These are phyloP conservation scores for Dacryopinax primogenitus DNA, from an alignment of 768 basidiomycete genomes.

Conservation along the genomic window DNA sequence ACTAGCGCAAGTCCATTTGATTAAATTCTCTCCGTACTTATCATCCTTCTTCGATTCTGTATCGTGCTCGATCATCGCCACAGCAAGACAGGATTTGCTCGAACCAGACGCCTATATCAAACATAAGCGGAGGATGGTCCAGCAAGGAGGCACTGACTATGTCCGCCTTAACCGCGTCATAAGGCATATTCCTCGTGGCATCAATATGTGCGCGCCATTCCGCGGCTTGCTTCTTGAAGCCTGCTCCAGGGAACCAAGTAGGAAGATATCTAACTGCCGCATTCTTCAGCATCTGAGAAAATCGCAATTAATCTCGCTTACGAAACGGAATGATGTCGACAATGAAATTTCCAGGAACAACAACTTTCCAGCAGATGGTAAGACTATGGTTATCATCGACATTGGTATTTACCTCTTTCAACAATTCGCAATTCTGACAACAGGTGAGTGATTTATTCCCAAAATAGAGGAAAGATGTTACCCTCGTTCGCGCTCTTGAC, in stretches of 20 bases:
- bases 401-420: neutral
- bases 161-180: neutral
- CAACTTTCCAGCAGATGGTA: neutral
- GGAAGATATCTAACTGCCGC: conserved; percentile 27
- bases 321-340: neutral
- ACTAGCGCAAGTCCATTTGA: neutral
- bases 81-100: neutral
- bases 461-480: too few species aligned
- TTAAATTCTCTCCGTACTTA: neutral
- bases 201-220: neutral
- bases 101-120: neutral
- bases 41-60: neutral
- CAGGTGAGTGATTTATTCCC: too few species aligned
- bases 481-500: neutral
- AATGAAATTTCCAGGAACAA: neutral
- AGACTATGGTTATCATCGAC: neutral
- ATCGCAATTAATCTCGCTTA: conserved; percentile 22
- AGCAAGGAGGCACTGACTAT: neutral
- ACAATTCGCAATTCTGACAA: neutral
- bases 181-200: neutral
- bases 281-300: neutral
- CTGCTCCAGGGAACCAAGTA: conserved; percentile 29
- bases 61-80: neutral
- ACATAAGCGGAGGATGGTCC: neutral
- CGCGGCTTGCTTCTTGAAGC: conserved; percentile 26